Conservation (phyloP, 768 basidiomycete species). For the Boletales sp. region DNA sequence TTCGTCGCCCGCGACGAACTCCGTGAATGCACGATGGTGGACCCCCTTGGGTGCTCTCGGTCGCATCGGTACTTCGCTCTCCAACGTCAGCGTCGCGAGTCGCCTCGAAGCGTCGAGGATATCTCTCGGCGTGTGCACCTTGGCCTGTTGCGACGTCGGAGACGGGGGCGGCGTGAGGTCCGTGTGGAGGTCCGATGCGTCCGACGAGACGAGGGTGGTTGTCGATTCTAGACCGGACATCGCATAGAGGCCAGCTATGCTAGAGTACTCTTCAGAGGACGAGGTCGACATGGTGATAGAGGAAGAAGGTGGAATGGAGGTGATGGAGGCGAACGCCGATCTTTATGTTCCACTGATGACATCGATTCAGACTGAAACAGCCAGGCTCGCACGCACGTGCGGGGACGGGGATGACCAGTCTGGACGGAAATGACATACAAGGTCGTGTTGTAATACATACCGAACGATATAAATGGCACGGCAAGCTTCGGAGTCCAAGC, state of each 20-base stretch:
- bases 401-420: conserved; percentile 1
- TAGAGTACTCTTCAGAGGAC: conserved; percentile 9
- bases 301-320: not conserved
- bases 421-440: conserved; percentile 2
- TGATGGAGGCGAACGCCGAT: not conserved
- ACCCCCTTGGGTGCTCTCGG: not conserved
- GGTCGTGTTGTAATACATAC: too few species aligned
- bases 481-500: too few species aligned
- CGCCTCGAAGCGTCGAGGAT: conserved; percentile 12
- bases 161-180: conserved; percentile 21
- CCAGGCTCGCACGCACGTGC: not conserved
- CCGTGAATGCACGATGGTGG: not conserved
- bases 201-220: conserved; percentile 9
- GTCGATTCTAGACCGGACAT: conserved; percentile 12
- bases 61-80: not conserved
- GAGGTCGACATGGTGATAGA: conserved; percentile 8
- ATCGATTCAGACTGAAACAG: conserved; percentile 13
- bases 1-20: conserved; percentile 11
- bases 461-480: too few species aligned
- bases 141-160: conserved; percentile 11
- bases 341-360: not conserved
- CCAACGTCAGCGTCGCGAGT: conserved; percentile 1
- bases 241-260: not conserved
- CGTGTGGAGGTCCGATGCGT: conserved; percentile 15
- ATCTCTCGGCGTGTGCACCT: conserved; percentile 4